Evolutionary conservation across 140 eudicot species (phyloP).

Genomic region (Anethum foeniculum): DNA sequence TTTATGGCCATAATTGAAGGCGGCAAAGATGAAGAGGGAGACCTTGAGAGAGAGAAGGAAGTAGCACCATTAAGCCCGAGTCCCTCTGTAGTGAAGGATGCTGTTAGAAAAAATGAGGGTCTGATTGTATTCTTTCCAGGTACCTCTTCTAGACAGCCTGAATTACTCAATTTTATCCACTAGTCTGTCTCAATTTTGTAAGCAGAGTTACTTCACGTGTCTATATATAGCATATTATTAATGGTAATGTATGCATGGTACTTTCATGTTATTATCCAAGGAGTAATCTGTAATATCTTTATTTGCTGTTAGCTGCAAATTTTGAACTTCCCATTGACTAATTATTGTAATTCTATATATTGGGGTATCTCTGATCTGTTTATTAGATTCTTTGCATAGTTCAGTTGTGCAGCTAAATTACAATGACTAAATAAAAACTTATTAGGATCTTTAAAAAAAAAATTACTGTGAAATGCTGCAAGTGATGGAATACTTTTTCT

Average conservation of each 20-base stretch:
- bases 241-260: not conserved
- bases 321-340: not conserved
- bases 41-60: conserved; percentile 50
- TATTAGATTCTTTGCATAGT: not conserved
- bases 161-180: not conserved
- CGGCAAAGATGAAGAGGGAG: conserved; percentile 83
- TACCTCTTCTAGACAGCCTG: conserved; percentile 15
- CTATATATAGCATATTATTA: not conserved
- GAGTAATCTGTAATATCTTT: not conserved
- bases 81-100: conserved; percentile 32
- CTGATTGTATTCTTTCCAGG: conserved; percentile 96
- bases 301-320: not conserved
- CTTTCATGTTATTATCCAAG: not conserved
- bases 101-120: conserved; percentile 67
- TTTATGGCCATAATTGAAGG: conserved; percentile 72
- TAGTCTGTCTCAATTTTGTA: not conserved
- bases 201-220: not conserved
- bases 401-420: not conserved
- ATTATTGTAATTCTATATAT: not conserved
- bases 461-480: not conserved
- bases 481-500: not conserved
- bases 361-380: not conserved
- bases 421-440: not conserved
- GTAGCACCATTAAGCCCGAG: conserved; percentile 40
- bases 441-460: not conserved